These are phyloP conservation scores for Plantago ovata DNA, from an alignment of 257 asterid genomes.

Conservation along the genomic window DNA sequence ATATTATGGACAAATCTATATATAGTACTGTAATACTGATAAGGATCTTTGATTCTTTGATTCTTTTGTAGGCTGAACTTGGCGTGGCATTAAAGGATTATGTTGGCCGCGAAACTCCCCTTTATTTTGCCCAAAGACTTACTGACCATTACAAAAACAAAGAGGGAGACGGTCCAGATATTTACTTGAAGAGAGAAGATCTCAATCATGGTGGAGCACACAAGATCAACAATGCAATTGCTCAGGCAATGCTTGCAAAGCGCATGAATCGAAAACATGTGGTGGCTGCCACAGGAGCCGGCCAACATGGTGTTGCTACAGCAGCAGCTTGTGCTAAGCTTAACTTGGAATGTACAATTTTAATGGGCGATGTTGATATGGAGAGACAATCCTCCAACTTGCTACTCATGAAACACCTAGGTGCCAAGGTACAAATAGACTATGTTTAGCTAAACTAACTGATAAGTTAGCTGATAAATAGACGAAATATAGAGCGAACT, in stretches of 20 bases:
- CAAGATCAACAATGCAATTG: conserved; percentile 85
- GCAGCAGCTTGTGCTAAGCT: conserved; percentile 79
- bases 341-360: conserved; percentile 44
- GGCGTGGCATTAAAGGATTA: conserved; percentile 49
- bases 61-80: conserved; percentile 43
- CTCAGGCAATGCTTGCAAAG: conserved; percentile 81
- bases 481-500: too few species aligned
- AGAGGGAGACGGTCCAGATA: conserved; percentile 55
- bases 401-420: conserved; percentile 54
- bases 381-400: conserved; percentile 59
- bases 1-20: too few species aligned
- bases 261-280: conserved; percentile 49
- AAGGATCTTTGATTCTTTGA: too few species aligned
- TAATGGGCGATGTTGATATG: conserved; percentile 55
- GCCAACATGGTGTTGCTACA: conserved; percentile 81
- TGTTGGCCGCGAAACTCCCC: conserved; percentile 78
- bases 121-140: conserved; percentile 63
- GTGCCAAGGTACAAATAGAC: conserved; percentile 47
- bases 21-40: too few species aligned
- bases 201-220: conserved; percentile 72
- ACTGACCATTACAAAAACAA: conserved; percentile 50
- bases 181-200: conserved; percentile 79
- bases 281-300: conserved; percentile 74
- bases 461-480: too few species aligned
- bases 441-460: not conserved